Percentiles rank a stretch among this genome's conserved stretches.
phyloP scores from a whole-genome alignment of 805 yeast genomes.

The Myxozyma udenii region DNA sequence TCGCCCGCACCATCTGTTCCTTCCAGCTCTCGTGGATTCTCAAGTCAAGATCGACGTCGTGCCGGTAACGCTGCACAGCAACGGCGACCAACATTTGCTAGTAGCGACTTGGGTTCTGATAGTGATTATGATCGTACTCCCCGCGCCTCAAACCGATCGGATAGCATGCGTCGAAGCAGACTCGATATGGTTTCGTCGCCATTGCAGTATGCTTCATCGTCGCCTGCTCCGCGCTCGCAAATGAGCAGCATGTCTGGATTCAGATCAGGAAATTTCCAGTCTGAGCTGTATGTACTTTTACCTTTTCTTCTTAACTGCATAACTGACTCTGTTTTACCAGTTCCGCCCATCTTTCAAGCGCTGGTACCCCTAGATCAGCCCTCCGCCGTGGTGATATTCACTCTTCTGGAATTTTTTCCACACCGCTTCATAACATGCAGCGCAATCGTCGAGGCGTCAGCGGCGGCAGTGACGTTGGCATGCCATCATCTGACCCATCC shows the following conservation, averaged over 20 bases:
- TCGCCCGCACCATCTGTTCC: constrained; percentile 13
- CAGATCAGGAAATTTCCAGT: too few species aligned
- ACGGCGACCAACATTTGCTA: neutral
- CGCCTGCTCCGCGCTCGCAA: constrained; percentile 13
- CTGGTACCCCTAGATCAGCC: constrained; percentile 15
- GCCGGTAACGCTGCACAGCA: too few species aligned
- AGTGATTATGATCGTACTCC: constrained; percentile 12
- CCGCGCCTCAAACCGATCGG: constrained; percentile 5
- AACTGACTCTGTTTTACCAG: neutral
- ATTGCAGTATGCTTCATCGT: constrained; percentile 23
- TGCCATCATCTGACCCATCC: constrained; percentile 15
- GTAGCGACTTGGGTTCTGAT: neutral
- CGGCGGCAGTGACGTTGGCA: constrained; percentile 3
- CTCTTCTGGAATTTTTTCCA: constrained; percentile 61
- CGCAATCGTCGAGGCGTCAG: constrained; percentile 3
- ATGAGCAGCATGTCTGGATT: constrained; percentile 19
- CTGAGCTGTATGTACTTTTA: too few species aligned
- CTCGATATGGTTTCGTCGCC: constrained; percentile 28
- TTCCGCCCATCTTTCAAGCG: constrained; percentile 7
- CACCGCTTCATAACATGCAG: constrained; percentile 59
- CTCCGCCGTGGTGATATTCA: constrained; percentile 71
- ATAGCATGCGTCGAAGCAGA: constrained; percentile 9
- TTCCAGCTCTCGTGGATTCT: neutral
- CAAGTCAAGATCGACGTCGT: neutral
- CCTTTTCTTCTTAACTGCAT: too few species aligned